Evolutionary conservation across 2,329 filamentous ascomycete species (phyloP).

Genomic region (Phoma herbarum): DNA sequence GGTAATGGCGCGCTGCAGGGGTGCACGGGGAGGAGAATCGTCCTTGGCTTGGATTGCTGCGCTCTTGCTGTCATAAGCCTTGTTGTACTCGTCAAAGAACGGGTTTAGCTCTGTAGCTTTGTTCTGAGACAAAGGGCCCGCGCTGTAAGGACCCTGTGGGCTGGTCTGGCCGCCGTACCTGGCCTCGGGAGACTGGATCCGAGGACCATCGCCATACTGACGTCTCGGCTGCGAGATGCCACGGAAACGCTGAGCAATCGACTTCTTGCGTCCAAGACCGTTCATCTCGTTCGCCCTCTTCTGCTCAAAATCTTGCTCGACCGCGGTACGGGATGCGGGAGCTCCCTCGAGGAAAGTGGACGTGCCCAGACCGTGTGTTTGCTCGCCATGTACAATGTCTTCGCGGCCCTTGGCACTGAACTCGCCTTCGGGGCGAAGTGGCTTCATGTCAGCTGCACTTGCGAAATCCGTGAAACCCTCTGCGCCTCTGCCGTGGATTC

Average conservation of each 20-base stretch:
- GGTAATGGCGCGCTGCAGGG: conserved; percentile 44
- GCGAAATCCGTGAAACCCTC: conserved; percentile 86
- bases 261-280: conserved; percentile 86
- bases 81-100: conserved; percentile 80
- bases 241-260: conserved; percentile 88
- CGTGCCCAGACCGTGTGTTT: conserved; percentile 85
- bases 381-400: conserved; percentile 82
- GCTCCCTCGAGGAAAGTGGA: conserved; percentile 96
- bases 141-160: conserved; percentile 46
- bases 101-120: conserved; percentile 68
- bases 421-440: conserved; percentile 34
- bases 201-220: conserved; percentile 58
- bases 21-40: conserved; percentile 44
- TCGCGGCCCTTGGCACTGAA: conserved; percentile 56
- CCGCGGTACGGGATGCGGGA: conserved; percentile 81
- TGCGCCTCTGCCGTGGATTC: conserved; percentile 85
- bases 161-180: conserved; percentile 55
- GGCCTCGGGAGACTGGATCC: conserved; percentile 60
- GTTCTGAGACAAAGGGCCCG: conserved; percentile 50
- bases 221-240: conserved; percentile 79
- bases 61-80: conserved; percentile 71
- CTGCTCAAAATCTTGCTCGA: conserved; percentile 76
- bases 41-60: conserved; percentile 62
- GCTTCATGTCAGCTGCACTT: conserved; percentile 49
- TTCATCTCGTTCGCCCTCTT: conserved; percentile 54